Evolutionary conservation across 2,329 filamentous ascomycete genomes (phyloP).

Genomic region (Alternaria brassicae): DNA sequence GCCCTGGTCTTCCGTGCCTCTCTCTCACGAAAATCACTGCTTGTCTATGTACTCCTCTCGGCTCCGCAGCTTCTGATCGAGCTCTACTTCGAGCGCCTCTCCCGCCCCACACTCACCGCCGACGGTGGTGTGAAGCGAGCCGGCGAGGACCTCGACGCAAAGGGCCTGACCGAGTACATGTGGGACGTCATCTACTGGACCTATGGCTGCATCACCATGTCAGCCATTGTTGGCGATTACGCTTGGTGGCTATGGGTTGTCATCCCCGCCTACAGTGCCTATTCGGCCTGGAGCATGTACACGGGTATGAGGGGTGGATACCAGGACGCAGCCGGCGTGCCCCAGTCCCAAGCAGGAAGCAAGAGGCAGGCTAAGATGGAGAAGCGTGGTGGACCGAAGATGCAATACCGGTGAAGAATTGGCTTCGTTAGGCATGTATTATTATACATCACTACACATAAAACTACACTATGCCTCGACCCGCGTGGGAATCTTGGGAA

Average conservation of each 20-base stretch:
- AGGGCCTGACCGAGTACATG: constrained; percentile 95
- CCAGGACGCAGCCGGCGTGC: constrained; percentile 51
- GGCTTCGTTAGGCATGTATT: not conserved
- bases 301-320: constrained; percentile 54
- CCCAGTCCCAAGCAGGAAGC: constrained; percentile 49
- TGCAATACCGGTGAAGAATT: constrained; percentile 54
- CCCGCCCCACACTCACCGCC: constrained; percentile 76
- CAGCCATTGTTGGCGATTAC: constrained; percentile 80
- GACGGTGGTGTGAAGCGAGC: constrained; percentile 69
- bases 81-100: constrained; percentile 83
- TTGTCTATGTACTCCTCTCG: constrained; percentile 75
- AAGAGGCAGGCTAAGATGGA: constrained; percentile 61
- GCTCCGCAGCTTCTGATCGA: constrained; percentile 79
- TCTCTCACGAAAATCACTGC: constrained; percentile 59
- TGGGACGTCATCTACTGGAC: constrained; percentile 97
- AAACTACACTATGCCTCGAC: constrained; percentile 54
- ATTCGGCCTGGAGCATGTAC: constrained; percentile 56
- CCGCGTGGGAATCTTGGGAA: constrained; percentile 68
- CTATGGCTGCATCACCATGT: constrained; percentile 77
- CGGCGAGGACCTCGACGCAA: constrained; percentile 86
- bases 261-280: constrained; percentile 57
- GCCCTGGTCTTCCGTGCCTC: constrained; percentile 68
- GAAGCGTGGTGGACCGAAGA: constrained; percentile 59
- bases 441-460: constrained; percentile 8
- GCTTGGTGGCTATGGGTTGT: constrained; percentile 69